phyloP scores from a whole-genome alignment of 305 asterid species.

The Rubia peregrina region DNA sequence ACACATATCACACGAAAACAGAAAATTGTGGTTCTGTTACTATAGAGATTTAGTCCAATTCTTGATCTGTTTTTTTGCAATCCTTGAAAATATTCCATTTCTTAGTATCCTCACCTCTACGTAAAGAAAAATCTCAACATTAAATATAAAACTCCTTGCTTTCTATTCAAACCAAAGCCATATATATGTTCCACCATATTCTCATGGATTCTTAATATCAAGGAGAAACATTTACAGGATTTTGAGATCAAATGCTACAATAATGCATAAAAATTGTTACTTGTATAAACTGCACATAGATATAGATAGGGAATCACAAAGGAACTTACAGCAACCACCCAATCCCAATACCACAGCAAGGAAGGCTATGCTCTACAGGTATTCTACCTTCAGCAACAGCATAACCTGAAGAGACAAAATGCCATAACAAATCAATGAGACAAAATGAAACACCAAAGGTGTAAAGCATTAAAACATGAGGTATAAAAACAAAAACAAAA shows the following conservation, averaged over 20 bases:
- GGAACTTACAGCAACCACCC: conserved; percentile 87
- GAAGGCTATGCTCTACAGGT: conserved; percentile 53
- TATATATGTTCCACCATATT: background rate
- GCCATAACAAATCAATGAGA: background rate
- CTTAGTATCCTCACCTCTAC: background rate
- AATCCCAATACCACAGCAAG: conserved; percentile 85
- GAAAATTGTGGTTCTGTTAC: background rate
- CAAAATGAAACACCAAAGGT: conserved; percentile 4
- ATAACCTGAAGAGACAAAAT: conserved; percentile 42
- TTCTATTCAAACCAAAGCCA: background rate
- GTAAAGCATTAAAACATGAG: background rate
- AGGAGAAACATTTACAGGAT: background rate
- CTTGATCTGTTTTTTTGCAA: background rate
- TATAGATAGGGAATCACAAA: conserved; percentile 10
- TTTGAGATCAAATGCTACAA: background rate
- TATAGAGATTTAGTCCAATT: background rate
- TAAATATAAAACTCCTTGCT: background rate
- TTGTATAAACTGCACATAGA: background rate
- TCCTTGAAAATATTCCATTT: background rate
- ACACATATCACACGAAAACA: background rate
- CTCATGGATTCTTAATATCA: background rate
- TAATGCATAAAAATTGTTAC: background rate
- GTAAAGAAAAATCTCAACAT: background rate
- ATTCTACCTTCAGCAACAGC: conserved; percentile 48
- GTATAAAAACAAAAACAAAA: background rate